Conservation (phyloP, 2,329 filamentous ascomycete genomes). For the Alternaria consortialis region DNA sequence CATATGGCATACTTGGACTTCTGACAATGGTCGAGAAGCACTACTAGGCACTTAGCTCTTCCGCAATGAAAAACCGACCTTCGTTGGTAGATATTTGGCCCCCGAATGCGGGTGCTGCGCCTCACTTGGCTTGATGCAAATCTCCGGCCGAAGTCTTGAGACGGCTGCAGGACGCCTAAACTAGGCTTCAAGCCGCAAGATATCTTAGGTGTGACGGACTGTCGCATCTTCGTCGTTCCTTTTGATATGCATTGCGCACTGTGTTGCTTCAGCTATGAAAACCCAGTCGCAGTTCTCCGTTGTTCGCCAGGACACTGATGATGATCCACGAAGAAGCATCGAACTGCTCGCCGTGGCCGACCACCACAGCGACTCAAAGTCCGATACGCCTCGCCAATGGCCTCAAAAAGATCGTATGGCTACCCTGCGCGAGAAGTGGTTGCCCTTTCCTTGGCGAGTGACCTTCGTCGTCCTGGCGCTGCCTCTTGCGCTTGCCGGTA, state of each 20-base stretch:
- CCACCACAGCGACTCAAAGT: constrained; percentile 1
- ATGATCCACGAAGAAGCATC: constrained; percentile 10
- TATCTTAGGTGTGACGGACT: background rate
- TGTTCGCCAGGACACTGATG: constrained; percentile 14
- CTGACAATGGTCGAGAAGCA: background rate
- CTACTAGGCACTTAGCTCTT: background rate
- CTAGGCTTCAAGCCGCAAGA: background rate
- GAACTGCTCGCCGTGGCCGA: constrained; percentile 17
- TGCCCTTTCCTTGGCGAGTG: constrained; percentile 34
- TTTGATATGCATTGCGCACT: background rate
- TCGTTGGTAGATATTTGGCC: background rate
- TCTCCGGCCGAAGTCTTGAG: background rate
- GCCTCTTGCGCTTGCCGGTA: constrained; percentile 35
- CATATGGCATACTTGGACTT: background rate
- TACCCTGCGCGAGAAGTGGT: constrained; percentile 14
- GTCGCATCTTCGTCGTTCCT: background rate
- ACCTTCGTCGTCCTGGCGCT: constrained; percentile 28
- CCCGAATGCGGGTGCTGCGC: constrained; percentile 19
- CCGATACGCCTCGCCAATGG: constrained; percentile 1
- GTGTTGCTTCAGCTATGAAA: background rate
- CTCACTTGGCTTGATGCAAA: constrained; percentile 22
- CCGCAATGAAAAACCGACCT: background rate
- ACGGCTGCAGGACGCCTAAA: constrained; percentile 18
- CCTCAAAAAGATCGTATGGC: background rate
- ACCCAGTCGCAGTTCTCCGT: constrained; percentile 6